Base-by-base conservation (phyloP, 1,139 yeast genomes). In the Nakaseomyces delphensis region DNA sequence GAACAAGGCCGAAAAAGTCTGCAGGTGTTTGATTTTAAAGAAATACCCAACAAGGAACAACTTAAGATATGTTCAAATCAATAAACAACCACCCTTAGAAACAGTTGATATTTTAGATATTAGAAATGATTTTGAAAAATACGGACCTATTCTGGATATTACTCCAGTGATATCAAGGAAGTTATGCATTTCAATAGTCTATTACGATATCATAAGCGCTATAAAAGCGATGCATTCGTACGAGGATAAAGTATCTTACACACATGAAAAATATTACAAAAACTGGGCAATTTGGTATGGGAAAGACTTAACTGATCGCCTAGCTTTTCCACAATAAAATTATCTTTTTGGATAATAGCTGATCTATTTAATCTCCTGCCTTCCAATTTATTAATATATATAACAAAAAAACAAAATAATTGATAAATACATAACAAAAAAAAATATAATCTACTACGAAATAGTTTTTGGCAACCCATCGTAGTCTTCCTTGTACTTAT, bases 241-340 rank as follows among this genome's bases (percentile, higher is more conserved):
- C 49, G 67, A 67, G 18, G 47, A 55, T 15, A 38, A 51, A 4
- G 40, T 44, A 4, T 64, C 75, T 2, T 50, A 48, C n/a, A 52
- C 80, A 48, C 54, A 66, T 42, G 51, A 51, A n/a, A 75, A 70
- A 50, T 83, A 78, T 41, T 48, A 47, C 53, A 60, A 60, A 7
- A 73, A 66, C 6, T 84, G 94, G 93, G 61, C 67, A 9, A 63
- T 81, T 3, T 71, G 77, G 73, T 84, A 76, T 54, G 86, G 83
- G 0, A 72, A 70, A 41, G 95, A 84, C 57, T 74, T 76, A 1
- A 69, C 85, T 5, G 91, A 82, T 49, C 68, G 66, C 46, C 77
- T 74, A 4, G 37, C 27, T 7, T n/a, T 33, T 18, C 37, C 27
- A 7, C 23, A 19, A 7, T 25, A 25, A 25, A 6, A 9, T 21